phyloP scores from a whole-genome alignment of 148 eudicot genomes.

The Rhododendron griersonianum region DNA sequence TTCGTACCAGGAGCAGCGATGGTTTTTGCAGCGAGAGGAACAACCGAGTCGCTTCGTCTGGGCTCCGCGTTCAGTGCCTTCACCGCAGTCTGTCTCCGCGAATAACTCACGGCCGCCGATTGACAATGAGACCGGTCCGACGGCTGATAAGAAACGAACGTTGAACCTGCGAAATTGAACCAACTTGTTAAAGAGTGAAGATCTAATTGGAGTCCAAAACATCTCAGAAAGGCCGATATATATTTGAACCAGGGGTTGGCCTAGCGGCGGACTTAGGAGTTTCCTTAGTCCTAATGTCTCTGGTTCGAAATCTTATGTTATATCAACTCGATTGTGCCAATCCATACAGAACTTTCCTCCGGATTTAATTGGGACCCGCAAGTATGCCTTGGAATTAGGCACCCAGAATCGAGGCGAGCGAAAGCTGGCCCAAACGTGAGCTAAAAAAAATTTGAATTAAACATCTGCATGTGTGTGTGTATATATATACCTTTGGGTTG shows the following conservation, averaged over 20 bases:
- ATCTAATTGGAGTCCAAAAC: neutral
- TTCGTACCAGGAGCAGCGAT: neutral
- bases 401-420: no score
- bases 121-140: neutral
- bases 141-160: neutral
- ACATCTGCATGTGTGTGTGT: neutral
- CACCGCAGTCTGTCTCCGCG: neutral
- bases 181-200: no score
- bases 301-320: no score
- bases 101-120: neutral
- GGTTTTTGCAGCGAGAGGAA: conserved; percentile 4
- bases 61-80: neutral
- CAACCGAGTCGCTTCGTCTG: neutral
- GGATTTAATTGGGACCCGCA: no score
- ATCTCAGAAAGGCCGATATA: neutral
- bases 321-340: no score
- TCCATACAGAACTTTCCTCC: no score
- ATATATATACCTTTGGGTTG: neutral
- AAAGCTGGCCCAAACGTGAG: no score
- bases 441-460: no score
- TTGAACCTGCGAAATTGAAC: conserved; percentile 3
- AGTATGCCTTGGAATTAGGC: no score
- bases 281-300: no score
- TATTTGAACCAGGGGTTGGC: no score
- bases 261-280: no score